These are phyloP conservation scores for Candida sp. DNA, from an alignment of 1,139 yeast genomes.

Conservation along the genomic window DNA sequence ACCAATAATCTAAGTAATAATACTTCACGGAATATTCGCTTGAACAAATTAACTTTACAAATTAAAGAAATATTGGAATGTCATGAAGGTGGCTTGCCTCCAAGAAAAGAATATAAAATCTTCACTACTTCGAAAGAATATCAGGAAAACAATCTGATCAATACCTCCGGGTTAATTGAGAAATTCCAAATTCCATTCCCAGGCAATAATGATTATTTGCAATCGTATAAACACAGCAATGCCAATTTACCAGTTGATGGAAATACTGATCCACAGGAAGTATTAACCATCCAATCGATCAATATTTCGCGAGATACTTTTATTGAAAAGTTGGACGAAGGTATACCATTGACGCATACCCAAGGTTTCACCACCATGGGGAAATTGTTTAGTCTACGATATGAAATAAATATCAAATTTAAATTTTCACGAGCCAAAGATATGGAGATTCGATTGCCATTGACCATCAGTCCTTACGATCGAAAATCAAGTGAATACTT, in stretches of 20 bases:
- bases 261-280: conserved; percentile 4
- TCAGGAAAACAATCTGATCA: conserved; percentile 17
- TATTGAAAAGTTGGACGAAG: conserved; percentile 29
- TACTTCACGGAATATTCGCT: conserved; percentile 32
- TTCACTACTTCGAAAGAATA: conserved; percentile 25
- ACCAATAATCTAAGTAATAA: conserved; percentile 34
- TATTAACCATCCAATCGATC: conserved; percentile 7
- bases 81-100: conserved; percentile 47
- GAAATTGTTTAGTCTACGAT: conserved; percentile 48
- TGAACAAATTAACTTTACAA: conserved; percentile 47
- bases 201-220: conserved; percentile 33
- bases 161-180: conserved; percentile 28
- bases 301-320: conserved; percentile 10
- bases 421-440: conserved; percentile 50
- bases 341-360: conserved; percentile 42
- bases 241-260: not conserved
- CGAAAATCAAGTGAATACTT: conserved; percentile 39
- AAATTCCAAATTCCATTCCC: conserved; percentile 32
- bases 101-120: conserved; percentile 29
- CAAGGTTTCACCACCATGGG: conserved; percentile 52
- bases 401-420: conserved; percentile 47
- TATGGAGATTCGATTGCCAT: conserved; percentile 46
- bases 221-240: conserved; percentile 15
- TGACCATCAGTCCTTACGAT: conserved; percentile 55
- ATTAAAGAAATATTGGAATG: conserved; percentile 49